phyloP scores from a whole-genome alignment of 371 early-diverging fungal genomes.

The Apophysomyces variabilis region DNA sequence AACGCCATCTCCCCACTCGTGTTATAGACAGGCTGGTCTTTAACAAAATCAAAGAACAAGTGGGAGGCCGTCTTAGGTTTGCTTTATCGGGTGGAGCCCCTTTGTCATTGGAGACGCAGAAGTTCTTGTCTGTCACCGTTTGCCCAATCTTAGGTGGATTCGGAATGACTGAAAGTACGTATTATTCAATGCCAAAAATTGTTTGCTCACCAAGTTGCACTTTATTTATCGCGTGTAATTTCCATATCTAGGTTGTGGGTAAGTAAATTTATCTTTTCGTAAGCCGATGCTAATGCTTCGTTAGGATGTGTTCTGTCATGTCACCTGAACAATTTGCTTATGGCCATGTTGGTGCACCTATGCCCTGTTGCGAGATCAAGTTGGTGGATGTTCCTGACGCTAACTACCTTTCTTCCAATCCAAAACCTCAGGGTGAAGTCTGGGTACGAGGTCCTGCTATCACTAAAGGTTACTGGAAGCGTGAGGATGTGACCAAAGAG shows the following conservation, averaged over 20 bases:
- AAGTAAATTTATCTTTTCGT: conserved; percentile 15
- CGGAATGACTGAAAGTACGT: conserved; percentile 73
- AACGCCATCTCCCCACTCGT: conserved; percentile 68
- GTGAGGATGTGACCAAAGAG: conserved; percentile 75
- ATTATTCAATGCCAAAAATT: not conserved
- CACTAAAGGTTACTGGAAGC: conserved; percentile 73
- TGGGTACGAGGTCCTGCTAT: conserved; percentile 84
- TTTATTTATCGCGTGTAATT: not conserved
- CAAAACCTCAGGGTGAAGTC: conserved; percentile 87
- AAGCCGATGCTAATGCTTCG: not conserved
- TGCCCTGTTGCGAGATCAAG: conserved; percentile 86
- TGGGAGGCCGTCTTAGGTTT: conserved; percentile 91
- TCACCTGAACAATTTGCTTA: conserved; percentile 65
- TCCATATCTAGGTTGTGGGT: conserved; percentile 41
- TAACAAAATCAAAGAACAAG: conserved; percentile 85
- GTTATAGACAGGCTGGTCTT: conserved; percentile 88
- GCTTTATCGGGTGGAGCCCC: conserved; percentile 97
- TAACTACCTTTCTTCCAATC: conserved; percentile 75
- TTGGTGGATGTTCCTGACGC: conserved; percentile 90
- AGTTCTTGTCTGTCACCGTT: conserved; percentile 83
- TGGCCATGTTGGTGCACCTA: conserved; percentile 84
- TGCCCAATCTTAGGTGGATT: conserved; percentile 92
- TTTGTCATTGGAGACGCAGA: conserved; percentile 81
- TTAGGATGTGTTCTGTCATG: conserved; percentile 69
- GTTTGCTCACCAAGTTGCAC: not conserved